A percentile compares a stretch with the other conserved stretches of the same genome.
These are phyloP conservation scores for Mycena olivaceomarginata DNA, from an alignment of 768 basidiomycete species.

Conservation along the genomic window DNA sequence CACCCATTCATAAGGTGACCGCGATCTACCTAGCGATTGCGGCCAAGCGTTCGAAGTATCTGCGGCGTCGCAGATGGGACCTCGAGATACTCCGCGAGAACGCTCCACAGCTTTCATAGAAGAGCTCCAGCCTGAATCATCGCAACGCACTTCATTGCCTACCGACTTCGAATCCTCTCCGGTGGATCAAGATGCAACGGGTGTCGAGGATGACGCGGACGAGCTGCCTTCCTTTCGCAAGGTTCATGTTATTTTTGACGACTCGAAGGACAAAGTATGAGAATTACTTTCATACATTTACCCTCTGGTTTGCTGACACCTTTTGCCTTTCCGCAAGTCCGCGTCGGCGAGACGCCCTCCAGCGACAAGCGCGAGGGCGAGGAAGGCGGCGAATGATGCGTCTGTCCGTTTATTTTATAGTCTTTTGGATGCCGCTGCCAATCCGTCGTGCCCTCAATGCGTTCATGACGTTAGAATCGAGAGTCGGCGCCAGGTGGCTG, in stretches of 20 bases:
- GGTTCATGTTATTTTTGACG: background rate
- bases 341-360: too few species aligned
- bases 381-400: too few species aligned
- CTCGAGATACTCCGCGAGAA: background rate
- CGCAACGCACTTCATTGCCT: background rate
- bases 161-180: background rate
- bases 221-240: background rate
- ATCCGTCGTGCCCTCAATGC: too few species aligned
- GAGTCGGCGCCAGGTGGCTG: too few species aligned
- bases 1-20: background rate
- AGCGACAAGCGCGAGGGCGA: too few species aligned
- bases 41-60: background rate
- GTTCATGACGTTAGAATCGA: too few species aligned
- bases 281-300: too few species aligned
- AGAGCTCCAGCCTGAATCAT: background rate
- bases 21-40: background rate
- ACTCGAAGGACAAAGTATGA: background rate
- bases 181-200: background rate
- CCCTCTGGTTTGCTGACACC: too few species aligned
- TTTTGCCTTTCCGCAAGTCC: too few species aligned
- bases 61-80: slow-evolving; percentile 6
- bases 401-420: too few species aligned
- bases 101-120: background rate
- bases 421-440: too few species aligned
- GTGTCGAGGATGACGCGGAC: background rate